Evolutionary conservation across 2,329 filamentous ascomycete genomes (phyloP).

Genomic region (Colletotrichum karsti): DNA sequence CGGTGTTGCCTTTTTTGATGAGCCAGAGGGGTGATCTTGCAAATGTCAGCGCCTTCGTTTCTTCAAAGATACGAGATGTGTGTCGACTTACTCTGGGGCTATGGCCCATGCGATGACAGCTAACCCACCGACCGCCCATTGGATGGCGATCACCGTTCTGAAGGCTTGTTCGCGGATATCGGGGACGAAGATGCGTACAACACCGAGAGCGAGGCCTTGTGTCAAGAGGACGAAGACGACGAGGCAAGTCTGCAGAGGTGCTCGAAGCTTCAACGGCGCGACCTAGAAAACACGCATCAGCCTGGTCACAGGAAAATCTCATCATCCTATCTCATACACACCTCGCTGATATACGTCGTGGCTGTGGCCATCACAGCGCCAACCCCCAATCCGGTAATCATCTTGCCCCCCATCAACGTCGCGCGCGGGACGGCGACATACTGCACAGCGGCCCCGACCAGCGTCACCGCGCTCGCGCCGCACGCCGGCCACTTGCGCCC

Average conservation of each 20-base stretch:
- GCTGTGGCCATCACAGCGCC: neutral
- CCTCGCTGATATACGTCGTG: neutral
- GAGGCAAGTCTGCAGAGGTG: neutral
- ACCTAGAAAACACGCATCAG: too few relatives aligned
- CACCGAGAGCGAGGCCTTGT: neutral
- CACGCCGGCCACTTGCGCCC: neutral
- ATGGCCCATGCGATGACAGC: neutral
- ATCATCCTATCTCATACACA: neutral
- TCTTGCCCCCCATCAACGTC: neutral
- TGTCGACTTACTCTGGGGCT: neutral
- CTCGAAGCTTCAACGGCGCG: neutral
- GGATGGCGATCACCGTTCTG: neutral
- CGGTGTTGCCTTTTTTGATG: neutral
- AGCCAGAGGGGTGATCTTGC: neutral
- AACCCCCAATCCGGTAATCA: neutral
- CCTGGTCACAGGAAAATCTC: too few relatives aligned
- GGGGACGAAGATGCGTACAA: neutral
- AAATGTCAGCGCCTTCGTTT: neutral
- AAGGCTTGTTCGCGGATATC: neutral
- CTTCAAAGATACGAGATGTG: neutral
- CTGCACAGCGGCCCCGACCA: neutral
- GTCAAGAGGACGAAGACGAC: neutral
- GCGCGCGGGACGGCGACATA: neutral
- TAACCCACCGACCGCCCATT: neutral
- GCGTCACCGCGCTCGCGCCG: neutral